Evolutionary conservation across 192 early-diverging fungal genomes (phyloP).

Genomic region (Mycoemilia scoparia): DNA sequence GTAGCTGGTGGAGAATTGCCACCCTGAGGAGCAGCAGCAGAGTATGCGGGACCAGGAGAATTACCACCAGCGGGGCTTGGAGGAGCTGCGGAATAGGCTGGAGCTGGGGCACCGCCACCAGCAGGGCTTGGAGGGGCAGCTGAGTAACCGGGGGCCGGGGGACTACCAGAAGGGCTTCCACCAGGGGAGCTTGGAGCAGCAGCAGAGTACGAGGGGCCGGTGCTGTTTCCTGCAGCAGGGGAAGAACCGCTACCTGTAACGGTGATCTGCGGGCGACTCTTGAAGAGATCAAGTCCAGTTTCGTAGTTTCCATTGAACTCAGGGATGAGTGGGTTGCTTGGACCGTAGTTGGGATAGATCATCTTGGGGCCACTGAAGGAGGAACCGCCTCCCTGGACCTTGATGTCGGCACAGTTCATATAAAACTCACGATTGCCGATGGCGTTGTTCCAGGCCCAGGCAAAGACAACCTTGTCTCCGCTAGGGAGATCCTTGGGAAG

Average conservation of each 20-base stretch:
- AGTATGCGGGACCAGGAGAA: too few relatives aligned
- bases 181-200: background rate
- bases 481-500: constrained; percentile 10
- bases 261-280: constrained; percentile 9
- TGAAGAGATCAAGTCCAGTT: constrained; percentile 14
- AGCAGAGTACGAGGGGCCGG: background rate
- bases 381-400: constrained; percentile 11
- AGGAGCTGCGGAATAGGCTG: too few relatives aligned
- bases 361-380: constrained; percentile 21
- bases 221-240: background rate
- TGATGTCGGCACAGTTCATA: constrained; percentile 43
- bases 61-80: too few relatives aligned
- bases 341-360: constrained; percentile 32
- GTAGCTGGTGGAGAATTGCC: too few relatives aligned
- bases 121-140: too few relatives aligned
- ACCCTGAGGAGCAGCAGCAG: too few relatives aligned
- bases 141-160: too few relatives aligned
- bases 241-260: constrained; percentile 11
- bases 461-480: constrained; percentile 8
- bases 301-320: constrained; percentile 27
- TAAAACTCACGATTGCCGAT: constrained; percentile 51
- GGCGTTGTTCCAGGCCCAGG: constrained; percentile 49
- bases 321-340: constrained; percentile 27
- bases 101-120: too few relatives aligned
- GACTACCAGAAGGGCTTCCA: too few relatives aligned